Evolutionary conservation across 768 basidiomycete genomes (phyloP), one percentile per base, ranked within the genome.

Genomic region (Leccinum olivaceopallidum): DNA sequence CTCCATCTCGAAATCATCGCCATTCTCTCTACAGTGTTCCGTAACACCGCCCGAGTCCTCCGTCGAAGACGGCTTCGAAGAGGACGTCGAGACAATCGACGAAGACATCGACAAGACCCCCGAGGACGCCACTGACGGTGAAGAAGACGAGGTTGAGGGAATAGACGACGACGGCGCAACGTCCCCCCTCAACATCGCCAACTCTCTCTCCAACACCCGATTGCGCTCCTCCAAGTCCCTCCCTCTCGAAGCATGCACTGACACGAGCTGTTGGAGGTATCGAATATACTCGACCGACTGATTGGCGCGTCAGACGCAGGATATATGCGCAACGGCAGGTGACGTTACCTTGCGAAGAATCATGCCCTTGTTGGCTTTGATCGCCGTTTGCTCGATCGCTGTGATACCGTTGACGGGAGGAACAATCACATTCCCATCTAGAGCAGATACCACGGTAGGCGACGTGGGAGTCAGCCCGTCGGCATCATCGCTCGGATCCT

Each of bases 351-450:
- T 96, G 65, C 91, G 74, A 50, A 96, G 75, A 48, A 96, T 94
- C 87, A 95, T 92, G 36, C 94, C 94, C 80, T 96, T 96, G 77
- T 96, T 95, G 28, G 94, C 94, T 71, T 95, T 95, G 56, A 92
- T 88, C 32, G 81, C 80, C 20, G 73, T 74, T 20, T 77, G 78
- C 34, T 80, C 79, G 22, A 7, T 57, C 4, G 20, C 18, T 0
- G 16, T 2, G 7, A 4, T 55, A 8, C 73, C 75, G 26, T 26
- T 65, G 20, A 39, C 62, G 52, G 37, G 28, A 16, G 55, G 36
- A 13, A 57, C 57, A 8, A 39, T 61, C 6, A 6, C 10, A 22
- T 53, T 55, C 3, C 58, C 64, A n/a, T 64, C 65, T 12, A 55
- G 51, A 10, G 59, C 16, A 4, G 65, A 22, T 50, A 18, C 53